Evolutionary conservation across 1,139 yeast species (phyloP), one percentile per base, ranked within the genome.

Genomic region (Sugiyamaella grinbergsii): DNA sequence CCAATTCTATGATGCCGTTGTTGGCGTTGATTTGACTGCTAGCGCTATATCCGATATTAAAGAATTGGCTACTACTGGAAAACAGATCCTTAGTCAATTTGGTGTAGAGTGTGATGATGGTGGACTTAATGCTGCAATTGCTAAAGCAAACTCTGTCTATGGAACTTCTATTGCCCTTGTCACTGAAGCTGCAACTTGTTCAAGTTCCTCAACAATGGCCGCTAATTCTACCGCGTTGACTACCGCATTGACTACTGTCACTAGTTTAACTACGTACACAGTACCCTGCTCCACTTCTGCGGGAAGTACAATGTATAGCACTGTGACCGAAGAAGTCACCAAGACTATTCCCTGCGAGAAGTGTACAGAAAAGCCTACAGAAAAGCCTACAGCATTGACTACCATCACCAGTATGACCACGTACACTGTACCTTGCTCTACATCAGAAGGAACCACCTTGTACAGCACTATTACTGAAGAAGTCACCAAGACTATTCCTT

Each of bases 221-320:
- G n/a, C n/a, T n/a, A n/a, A n/a, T n/a, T n/a, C n/a, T n/a, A n/a
- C 13, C 33, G 16, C 11, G 33, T 3, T 10, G 34, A n/a, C 47
- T 10, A 16, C 44, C 6, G 31, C 46, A 11, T 16, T 39, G 11
- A 42, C 42, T 20, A 23, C 42, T 10, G 28, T 40, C 11, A 28
- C 26, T 15, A 16, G n/a, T 1, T 19, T 28, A 18, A 19, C 51
- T 16, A 42, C 47, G 6, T 16, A 36, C 16, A 49, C 52, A 13
- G 42, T 36, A 4, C 49, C 52, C 10, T 44, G 49, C 28, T 36
- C 52, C 3, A 49, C 52, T 8, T 31, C 49, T 31, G 37, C 33
- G 4, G 49, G 49, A 11, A 34, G 41, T 11, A 31, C 37, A 15
- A 29, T 16, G 2, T 41, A 41, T 29, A 41, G 39, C 37, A 41